Conservation (phyloP, 176 grass and related monocot genomes). For the Thalia dealbata region DNA sequence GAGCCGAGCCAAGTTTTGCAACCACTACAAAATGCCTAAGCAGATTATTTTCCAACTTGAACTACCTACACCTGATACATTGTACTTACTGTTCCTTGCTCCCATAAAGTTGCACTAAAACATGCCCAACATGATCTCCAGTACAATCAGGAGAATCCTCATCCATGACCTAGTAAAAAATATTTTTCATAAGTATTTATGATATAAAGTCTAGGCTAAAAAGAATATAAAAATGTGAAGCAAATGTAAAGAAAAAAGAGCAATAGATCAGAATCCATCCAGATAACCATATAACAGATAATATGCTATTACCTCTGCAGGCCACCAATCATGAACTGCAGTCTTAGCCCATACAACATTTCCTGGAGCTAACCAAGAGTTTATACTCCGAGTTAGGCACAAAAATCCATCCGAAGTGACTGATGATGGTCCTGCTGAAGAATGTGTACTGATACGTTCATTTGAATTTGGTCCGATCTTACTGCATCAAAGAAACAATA, state of each 20-base stretch:
- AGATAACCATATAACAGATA: neutral
- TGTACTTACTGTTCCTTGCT: constrained; percentile 25
- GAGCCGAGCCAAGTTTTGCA: constrained; percentile 8
- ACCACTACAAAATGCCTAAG: neutral
- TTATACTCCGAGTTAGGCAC: neutral
- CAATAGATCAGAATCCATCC: neutral
- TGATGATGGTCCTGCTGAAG: constrained; percentile 25
- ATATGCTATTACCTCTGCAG: constrained; percentile 27
- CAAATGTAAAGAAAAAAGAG: neutral
- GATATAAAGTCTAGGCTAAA: neutral
- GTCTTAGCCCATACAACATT: constrained; percentile 40
- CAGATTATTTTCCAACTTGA: neutral
- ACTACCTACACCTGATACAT: constrained; percentile 1
- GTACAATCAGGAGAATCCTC: constrained; percentile 21
- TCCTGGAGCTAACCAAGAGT: constrained; percentile 37
- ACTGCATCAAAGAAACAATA: constrained; percentile 12
- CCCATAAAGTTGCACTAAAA: constrained; percentile 36
- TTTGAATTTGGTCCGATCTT: constrained; percentile 8
- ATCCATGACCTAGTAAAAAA: constrained; percentile 26
- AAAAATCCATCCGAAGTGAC: constrained; percentile 17
- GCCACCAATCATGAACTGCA: constrained; percentile 37
- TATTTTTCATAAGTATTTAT: constrained; percentile 9
- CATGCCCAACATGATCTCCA: constrained; percentile 21
- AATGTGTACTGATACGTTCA: constrained; percentile 27
- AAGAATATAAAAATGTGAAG: neutral